Base-by-base conservation (phyloP, 2,329 filamentous ascomycete species). In the Emergomyces pasteurianus region DNA sequence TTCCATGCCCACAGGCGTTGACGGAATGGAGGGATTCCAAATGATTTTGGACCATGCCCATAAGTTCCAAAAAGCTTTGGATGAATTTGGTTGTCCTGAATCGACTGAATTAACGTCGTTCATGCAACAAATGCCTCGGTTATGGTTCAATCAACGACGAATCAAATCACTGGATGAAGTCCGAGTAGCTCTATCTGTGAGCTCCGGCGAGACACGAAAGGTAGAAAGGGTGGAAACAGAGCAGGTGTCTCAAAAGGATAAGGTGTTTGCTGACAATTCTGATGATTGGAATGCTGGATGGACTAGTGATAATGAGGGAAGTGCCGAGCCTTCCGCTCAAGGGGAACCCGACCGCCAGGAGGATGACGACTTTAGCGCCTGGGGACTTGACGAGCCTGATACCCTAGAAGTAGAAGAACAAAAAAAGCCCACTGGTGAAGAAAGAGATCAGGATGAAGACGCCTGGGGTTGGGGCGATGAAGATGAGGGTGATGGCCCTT, bases 381-480 rank as follows among this genome's bases (percentile, higher is more conserved):
- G 79, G 80, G 79, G 78, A 5, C 72, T 81, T 34, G 78, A 80
- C 60, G 75, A 78, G 14, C 75, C 77, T 21, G 60, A 60, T 46
- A 21, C 52, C 18, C 43, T 23, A 57, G 31, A 36, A 18, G 7
- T 18, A 21, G 31, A 55, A 58, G 50, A 60, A 53, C 52, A 61
- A 59, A 36, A 55, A 18, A 54, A 52, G 16, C 26, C 53, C 10
- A 5, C 40, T 42, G 36, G 40, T 3, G 61, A 28, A 34, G 59
- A 42, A 55, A 72, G 74, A 4, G 75, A 75, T 60, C 74, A 74
- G 58, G 70, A 67, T 8, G 78, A 77, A 16, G 89, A 90, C 63
- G 89, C 90, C 31, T 95, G 90, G 88, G 90, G 88, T 2, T 95
- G 91, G 89, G 88, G 85, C 26, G 90, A 91, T 43, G 88, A 88